A percentile compares a stretch with the other conserved stretches of the same genome.
phyloP scores from a whole-genome alignment of 2,329 filamentous ascomycete species.

The Conoideocrella luteorostrata region DNA sequence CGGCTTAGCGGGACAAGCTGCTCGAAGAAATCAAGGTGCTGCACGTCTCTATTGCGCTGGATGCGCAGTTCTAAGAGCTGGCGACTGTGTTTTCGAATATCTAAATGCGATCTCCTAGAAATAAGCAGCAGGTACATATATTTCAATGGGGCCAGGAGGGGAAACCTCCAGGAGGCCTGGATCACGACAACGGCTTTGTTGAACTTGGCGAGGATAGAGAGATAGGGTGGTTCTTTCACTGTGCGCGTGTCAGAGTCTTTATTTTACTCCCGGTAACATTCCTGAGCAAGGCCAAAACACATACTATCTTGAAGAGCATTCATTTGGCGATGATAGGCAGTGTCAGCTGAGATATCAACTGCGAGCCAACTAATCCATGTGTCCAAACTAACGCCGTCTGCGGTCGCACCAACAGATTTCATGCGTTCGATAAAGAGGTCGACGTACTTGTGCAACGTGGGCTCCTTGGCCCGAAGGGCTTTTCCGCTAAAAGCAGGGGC shows the following conservation, averaged over 20 bases:
- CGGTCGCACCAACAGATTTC: not conserved
- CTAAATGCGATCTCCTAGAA: too few relatives aligned
- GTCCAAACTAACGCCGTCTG: not conserved
- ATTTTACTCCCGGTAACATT: too few relatives aligned
- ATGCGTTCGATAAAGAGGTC: constrained; percentile 4
- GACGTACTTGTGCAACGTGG: constrained; percentile 2
- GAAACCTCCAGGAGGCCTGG: too few relatives aligned
- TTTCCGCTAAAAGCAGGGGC: constrained; percentile 5
- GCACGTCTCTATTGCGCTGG: not conserved
- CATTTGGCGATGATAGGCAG: constrained; percentile 1
- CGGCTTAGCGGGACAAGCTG: constrained; percentile 5
- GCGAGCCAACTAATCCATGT: constrained; percentile 2
- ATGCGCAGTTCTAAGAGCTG: not conserved
- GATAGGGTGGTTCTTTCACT: too few relatives aligned
- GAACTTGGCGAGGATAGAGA: too few relatives aligned
- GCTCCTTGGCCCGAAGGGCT: constrained; percentile 1
- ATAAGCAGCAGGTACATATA: too few relatives aligned
- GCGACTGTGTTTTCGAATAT: not conserved
- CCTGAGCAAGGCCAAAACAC: too few relatives aligned
- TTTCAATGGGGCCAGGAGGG: not conserved
- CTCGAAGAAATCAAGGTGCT: constrained; percentile 8
- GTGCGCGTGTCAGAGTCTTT: too few relatives aligned
- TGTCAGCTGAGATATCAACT: constrained; percentile 3
- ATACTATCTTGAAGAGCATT: constrained; percentile 1
- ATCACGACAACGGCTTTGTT: too few relatives aligned